A percentile compares a stretch with the other conserved stretches of the same genome.
phyloP scores from a whole-genome alignment of 1,284 basidiomycete genomes.

The Fistulinella staudtii region DNA sequence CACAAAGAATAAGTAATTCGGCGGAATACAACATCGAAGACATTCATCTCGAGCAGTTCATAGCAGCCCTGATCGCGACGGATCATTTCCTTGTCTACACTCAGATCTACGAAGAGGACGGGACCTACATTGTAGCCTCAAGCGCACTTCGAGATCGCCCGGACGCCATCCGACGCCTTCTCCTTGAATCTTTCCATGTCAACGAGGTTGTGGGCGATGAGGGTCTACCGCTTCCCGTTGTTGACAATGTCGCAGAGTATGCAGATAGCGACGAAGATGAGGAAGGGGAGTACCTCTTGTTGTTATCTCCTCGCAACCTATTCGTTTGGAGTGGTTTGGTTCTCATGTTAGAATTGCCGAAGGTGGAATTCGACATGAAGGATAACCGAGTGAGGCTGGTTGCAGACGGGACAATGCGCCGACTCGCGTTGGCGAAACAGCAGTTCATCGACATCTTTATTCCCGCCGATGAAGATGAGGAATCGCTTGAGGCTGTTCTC shows the following conservation, averaged over 20 bases:
- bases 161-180: constrained; percentile 75
- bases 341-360: constrained; percentile 65
- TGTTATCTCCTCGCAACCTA: constrained; percentile 81
- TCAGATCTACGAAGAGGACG: constrained; percentile 83
- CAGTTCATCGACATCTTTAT: constrained; percentile 70
- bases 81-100: constrained; percentile 97
- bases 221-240: constrained; percentile 40
- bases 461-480: constrained; percentile 57
- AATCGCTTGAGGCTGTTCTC: constrained; percentile 41
- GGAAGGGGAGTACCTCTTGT: constrained; percentile 70
- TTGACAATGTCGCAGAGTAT: constrained; percentile 46
- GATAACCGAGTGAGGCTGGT: constrained; percentile 83
- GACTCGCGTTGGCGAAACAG: constrained; percentile 76
- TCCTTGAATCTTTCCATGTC: constrained; percentile 82
- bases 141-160: constrained; percentile 81
- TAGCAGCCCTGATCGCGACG: constrained; percentile 77
- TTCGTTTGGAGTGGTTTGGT: constrained; percentile 97
- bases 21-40: constrained; percentile 90
- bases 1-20: constrained; percentile 90
- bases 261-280: constrained; percentile 52
- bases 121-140: constrained; percentile 92
- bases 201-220: constrained; percentile 58
- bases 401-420: constrained; percentile 81
- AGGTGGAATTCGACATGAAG: constrained; percentile 73
- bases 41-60: constrained; percentile 77